Conservation (phyloP, 768 basidiomycete genomes). For the Phaeotremella skinneri region DNA sequence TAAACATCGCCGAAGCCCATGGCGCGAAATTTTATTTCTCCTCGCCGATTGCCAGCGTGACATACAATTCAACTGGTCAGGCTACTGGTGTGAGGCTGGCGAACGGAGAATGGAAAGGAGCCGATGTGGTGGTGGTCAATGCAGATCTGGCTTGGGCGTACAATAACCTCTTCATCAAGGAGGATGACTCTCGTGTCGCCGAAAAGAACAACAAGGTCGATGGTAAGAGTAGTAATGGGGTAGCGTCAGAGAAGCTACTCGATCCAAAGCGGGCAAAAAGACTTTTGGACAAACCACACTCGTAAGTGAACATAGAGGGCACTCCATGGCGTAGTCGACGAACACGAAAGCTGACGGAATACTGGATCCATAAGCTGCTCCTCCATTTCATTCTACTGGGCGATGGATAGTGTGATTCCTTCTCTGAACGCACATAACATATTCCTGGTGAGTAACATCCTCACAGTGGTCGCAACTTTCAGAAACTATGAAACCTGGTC, state of each 20-base stretch:
- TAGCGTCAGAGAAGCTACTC: constrained; percentile 16
- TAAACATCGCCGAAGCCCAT: constrained; percentile 49
- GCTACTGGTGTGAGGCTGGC: constrained; percentile 51
- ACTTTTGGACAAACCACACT: constrained; percentile 44
- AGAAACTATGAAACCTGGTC: background rate
- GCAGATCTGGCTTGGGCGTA: constrained; percentile 55
- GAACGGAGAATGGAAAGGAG: constrained; percentile 41
- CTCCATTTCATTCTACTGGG: constrained; percentile 55
- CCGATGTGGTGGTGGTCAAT: constrained; percentile 54
- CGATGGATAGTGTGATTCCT: constrained; percentile 50
- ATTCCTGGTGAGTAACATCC: constrained; percentile 51
- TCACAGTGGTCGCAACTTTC: background rate
- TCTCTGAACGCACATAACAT: constrained; percentile 54
- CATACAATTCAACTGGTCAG: constrained; percentile 35
- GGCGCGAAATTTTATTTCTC: constrained; percentile 51
- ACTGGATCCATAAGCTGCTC: constrained; percentile 47
- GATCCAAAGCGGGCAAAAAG: constrained; percentile 38
- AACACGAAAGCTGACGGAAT: too few relatives aligned
- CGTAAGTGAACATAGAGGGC: constrained; percentile 18
- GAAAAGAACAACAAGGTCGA: constrained; percentile 8
- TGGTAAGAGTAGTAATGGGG: constrained; percentile 2
- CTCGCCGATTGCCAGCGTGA: constrained; percentile 50
- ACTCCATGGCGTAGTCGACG: background rate
- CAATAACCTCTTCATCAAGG: constrained; percentile 50
- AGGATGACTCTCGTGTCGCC: constrained; percentile 7